phyloP scores from a whole-genome alignment of 495 filamentous ascomycete species.

The Penicillium cataractarum region DNA sequence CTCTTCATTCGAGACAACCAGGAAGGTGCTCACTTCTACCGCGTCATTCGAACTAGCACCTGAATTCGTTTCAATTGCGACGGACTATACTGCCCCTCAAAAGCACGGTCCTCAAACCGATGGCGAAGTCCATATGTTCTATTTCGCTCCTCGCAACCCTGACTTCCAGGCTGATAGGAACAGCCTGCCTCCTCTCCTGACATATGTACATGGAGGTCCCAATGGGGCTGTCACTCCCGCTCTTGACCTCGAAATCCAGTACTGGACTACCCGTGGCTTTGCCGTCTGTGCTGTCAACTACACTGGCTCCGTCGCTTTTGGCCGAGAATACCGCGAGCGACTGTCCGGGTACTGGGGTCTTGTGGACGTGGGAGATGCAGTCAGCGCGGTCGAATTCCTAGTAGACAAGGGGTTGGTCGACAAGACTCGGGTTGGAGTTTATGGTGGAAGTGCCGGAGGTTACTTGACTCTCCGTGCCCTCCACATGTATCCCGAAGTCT shows the following conservation, averaged over 20 bases:
- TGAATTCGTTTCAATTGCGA: constrained; percentile 40
- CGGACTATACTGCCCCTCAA: constrained; percentile 28
- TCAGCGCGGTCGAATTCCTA: constrained; percentile 47
- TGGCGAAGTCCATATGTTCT: constrained; percentile 43
- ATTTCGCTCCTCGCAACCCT: constrained; percentile 49
- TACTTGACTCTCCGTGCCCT: constrained; percentile 50
- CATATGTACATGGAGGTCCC: constrained; percentile 54
- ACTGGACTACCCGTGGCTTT: constrained; percentile 55
- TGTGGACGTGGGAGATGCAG: constrained; percentile 48
- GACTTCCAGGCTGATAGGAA: constrained; percentile 31
- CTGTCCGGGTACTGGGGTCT: constrained; percentile 49
- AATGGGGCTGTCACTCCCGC: constrained; percentile 37
- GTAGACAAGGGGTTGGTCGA: constrained; percentile 37
- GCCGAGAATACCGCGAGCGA: constrained; percentile 47
- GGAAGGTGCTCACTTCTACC: constrained; percentile 28
- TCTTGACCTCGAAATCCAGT: constrained; percentile 45
- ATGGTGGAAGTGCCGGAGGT: constrained; percentile 51
- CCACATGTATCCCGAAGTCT: constrained; percentile 35
- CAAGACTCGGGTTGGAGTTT: constrained; percentile 44
- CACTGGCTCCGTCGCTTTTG: constrained; percentile 52
- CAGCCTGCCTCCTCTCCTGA: constrained; percentile 46
- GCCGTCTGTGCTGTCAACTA: constrained; percentile 53
- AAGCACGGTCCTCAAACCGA: constrained; percentile 29
- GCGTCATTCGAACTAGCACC: constrained; percentile 25
- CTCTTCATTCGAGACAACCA: constrained; percentile 15